phyloP scores from a whole-genome alignment of 2,329 filamentous ascomycete genomes.

The Hysterium pulicare region DNA sequence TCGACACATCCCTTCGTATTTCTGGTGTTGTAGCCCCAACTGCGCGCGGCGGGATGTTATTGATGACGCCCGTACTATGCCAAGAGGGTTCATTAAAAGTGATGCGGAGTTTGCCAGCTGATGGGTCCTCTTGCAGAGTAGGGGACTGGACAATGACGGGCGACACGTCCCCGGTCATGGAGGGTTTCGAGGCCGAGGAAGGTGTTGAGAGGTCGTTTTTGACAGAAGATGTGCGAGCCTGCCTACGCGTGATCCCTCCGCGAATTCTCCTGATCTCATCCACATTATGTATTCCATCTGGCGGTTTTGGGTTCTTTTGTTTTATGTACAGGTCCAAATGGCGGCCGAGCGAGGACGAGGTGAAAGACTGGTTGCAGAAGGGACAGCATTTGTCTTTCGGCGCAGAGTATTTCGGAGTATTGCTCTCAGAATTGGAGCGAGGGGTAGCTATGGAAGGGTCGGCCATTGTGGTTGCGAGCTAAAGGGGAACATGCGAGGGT shows the following conservation, averaged over 20 bases:
- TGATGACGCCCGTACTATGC: conserved; percentile 76
- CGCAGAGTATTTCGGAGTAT: conserved; percentile 44
- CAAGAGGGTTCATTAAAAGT: conserved; percentile 64
- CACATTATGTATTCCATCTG: conserved; percentile 86
- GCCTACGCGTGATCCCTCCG: conserved; percentile 80
- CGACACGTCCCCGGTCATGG: conserved; percentile 21
- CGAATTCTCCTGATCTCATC: conserved; percentile 82
- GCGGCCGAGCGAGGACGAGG: conserved; percentile 86
- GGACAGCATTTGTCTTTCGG: conserved; percentile 84
- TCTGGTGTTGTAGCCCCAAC: conserved; percentile 46
- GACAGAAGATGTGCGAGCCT: conserved; percentile 65
- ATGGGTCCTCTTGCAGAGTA: conserved; percentile 18
- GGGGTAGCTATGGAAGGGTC: conserved; percentile 41
- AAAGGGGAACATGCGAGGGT: conserved; percentile 1
- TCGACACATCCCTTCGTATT: conserved; percentile 34
- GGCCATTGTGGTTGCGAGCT: conserved; percentile 19
- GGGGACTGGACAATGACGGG: conserved; percentile 23
- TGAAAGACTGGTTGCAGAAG: conserved; percentile 86
- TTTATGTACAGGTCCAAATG: conserved; percentile 94
- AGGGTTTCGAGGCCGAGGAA: conserved; percentile 42
- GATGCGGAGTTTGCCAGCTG: conserved; percentile 40
- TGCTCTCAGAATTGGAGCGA: conserved; percentile 31
- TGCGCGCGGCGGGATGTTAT: conserved; percentile 56
- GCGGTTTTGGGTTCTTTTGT: conserved; percentile 82
- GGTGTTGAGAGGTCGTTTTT: conserved; percentile 63